A percentile compares a stretch with the other conserved stretches of the same genome.
Evolutionary conservation across 139 green algal genomes (phyloP).

Genomic region (Coelastrella sp.): DNA sequence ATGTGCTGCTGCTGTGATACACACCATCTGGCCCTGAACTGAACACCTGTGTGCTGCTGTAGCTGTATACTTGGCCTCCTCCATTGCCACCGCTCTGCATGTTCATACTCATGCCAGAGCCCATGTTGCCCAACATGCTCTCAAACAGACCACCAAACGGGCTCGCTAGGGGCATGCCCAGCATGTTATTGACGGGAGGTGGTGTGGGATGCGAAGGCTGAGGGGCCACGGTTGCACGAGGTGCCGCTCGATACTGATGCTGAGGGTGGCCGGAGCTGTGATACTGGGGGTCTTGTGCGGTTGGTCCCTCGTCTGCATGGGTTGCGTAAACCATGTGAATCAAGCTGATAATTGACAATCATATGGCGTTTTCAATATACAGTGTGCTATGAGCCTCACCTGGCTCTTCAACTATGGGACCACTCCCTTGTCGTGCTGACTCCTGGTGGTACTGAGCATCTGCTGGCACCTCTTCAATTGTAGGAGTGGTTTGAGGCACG

Average conservation of each 20-base stretch:
- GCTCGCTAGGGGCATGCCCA: not conserved
- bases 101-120: constrained; percentile 9
- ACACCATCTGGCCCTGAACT: constrained; percentile 47
- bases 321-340: no score
- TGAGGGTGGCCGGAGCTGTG: not conserved
- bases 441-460: not conserved
- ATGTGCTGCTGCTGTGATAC: constrained; percentile 53
- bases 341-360: no score
- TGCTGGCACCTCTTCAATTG: not conserved
- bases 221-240: not conserved
- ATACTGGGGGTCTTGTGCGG: not conserved
- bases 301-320: constrained; percentile 11
- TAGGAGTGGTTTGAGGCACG: not conserved
- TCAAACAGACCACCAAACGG: constrained; percentile 44
- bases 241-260: constrained; percentile 6
- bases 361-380: no score
- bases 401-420: constrained; percentile 58
- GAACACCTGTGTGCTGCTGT: constrained; percentile 51
- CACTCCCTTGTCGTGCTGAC: not conserved
- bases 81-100: constrained; percentile 5
- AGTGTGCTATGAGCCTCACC: not conserved
- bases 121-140: constrained; percentile 36
- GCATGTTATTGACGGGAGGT: not conserved
- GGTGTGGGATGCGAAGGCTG: not conserved
- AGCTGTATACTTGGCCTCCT: constrained; percentile 48